phyloP scores from a whole-genome alignment of 805 yeast species.

The Starmerella davenportii region DNA sequence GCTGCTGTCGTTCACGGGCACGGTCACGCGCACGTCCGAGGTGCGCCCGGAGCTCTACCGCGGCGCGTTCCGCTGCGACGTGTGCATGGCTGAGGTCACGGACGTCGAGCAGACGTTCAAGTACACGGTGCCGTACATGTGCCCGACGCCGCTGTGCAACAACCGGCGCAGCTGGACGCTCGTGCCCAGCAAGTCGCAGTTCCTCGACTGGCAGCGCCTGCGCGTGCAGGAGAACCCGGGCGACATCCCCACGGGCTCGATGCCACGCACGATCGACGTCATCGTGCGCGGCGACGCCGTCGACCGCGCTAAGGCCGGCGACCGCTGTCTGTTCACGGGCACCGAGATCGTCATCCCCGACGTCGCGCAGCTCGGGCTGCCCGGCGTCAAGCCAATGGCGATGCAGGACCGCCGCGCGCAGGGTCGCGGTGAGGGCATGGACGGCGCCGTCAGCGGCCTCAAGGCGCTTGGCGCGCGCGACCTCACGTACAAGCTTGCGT shows the following conservation, averaged over 20 bases:
- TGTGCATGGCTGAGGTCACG: constrained; percentile 67
- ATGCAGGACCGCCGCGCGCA: constrained; percentile 45
- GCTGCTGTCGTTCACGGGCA: constrained; percentile 71
- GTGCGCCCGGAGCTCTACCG: constrained; percentile 84
- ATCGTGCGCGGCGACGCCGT: constrained; percentile 85
- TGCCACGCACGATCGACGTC: constrained; percentile 93
- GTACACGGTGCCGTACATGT: constrained; percentile 85
- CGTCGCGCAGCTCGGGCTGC: constrained; percentile 79
- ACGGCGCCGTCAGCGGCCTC: constrained; percentile 77
- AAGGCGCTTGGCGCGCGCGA: constrained; percentile 87
- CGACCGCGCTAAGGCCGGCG: constrained; percentile 94
- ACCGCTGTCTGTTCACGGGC: constrained; percentile 83
- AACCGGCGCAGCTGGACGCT: constrained; percentile 77
- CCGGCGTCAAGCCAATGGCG: constrained; percentile 81
- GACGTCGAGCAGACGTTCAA: constrained; percentile 85
- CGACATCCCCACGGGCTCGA: constrained; percentile 94
- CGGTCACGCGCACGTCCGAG: constrained; percentile 90
- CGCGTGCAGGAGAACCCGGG: constrained; percentile 90
- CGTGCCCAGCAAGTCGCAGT: constrained; percentile 65
- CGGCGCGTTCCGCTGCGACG: constrained; percentile 77
- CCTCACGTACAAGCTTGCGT: constrained; percentile 77
- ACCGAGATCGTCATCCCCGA: constrained; percentile 91
- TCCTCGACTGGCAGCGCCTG: constrained; percentile 91
- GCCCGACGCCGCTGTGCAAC: constrained; percentile 74
- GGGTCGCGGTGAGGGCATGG: constrained; percentile 48